Conservation (phyloP, 2,329 filamentous ascomycete genomes). For the Epichloe elymi region DNA sequence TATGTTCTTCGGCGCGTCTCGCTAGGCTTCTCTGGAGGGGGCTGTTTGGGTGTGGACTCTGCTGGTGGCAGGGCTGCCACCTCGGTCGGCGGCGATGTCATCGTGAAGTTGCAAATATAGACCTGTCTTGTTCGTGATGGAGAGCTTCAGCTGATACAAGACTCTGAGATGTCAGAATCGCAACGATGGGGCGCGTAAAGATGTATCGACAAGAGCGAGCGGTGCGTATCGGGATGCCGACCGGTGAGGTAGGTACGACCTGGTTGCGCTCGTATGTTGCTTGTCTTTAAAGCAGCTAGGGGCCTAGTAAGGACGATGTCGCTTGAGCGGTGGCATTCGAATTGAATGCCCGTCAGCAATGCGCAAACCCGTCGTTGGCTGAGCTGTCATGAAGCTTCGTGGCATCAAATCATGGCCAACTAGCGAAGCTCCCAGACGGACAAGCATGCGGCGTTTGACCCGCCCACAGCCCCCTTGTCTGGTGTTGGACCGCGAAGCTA, state of each 20-base stretch:
- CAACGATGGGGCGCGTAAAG: not conserved
- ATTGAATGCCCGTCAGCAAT: not conserved
- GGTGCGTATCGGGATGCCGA: not conserved
- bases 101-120: not conserved
- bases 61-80: constrained; percentile 8
- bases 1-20: constrained; percentile 55
- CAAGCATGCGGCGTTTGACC: not conserved
- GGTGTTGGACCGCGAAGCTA: too few relatives aligned
- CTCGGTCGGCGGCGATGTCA: constrained; percentile 6
- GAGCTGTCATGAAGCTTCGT: not conserved
- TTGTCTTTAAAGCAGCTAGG: not conserved
- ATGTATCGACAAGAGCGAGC: not conserved
- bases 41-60: constrained; percentile 21
- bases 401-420: not conserved
- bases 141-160: not conserved
- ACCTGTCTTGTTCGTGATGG: not conserved
- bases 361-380: not conserved
- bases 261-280: not conserved
- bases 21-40: constrained; percentile 66
- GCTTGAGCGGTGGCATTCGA: not conserved
- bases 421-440: not conserved
- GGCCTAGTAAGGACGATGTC: not conserved
- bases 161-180: not conserved
- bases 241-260: not conserved
- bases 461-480: not conserved